Base-by-base conservation (phyloP, 495 filamentous ascomycete genomes). In the Cercophora scortea region DNA sequence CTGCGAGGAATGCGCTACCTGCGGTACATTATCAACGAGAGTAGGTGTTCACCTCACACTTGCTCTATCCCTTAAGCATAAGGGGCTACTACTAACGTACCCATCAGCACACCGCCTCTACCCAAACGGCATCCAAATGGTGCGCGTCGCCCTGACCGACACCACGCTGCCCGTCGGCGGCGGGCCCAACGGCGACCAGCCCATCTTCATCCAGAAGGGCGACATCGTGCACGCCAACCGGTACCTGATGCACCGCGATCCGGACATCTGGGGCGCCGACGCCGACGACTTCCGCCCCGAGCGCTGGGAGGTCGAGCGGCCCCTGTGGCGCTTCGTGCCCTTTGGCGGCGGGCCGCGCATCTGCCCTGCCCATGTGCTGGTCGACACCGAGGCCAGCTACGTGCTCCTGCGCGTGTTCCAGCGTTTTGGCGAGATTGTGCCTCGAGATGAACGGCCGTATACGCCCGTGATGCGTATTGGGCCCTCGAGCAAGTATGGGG, bases 91-190 rank as follows among this genome's bases (percentile, higher is more conserved):
- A n/a, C n/a, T n/a, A n/a, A n/a, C n/a, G n/a, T n/a, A n/a, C n/a
- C n/a, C n/a, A n/a, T n/a, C 25, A 25, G 25, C 25, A 5, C 52
- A 76, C 42, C 72, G 75, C 7, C 66, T 69, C 43, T 70, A 62
- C 42, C 61, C 72, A 6, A 66, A 73, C 2, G 72, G 76, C 62
- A 78, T 50, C 57, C 74, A 54, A 49, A 92, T 86, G 0, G 50
- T 85, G 2, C 85, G 89, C 50, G 65, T 75, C 16, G 73, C 84
- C 1, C 66, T 66, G 1, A 68, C 75, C 15, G 57, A 62, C 41
- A 50, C 52, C 1, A 45, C 38, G 10, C 45, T 63, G 33, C 49
- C 49, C 17, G 18, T 10, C 49, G 49, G 49, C 17, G 49, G 49
- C 49, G 49, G 49, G 9, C 11, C 19, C 17, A 4, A 6, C 15